Conservation (phyloP, 2,329 filamentous ascomycete genomes). For the Ophiostoma himal-ulmi region DNA sequence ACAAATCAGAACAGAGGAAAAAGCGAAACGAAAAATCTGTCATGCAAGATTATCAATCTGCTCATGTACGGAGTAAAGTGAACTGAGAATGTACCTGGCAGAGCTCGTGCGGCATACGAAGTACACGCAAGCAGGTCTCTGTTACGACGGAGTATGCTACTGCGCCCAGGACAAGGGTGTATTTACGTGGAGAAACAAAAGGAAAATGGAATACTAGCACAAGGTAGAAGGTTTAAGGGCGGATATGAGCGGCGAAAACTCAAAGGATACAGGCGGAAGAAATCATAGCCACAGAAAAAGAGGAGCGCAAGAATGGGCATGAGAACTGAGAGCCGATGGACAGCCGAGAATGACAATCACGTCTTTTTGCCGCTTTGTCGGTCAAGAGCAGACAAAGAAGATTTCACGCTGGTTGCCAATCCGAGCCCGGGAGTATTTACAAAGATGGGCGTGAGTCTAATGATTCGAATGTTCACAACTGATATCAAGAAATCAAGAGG, state of each 20-base stretch:
- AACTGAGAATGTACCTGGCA: neutral
- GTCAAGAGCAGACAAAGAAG: neutral
- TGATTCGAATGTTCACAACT: neutral
- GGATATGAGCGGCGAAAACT: neutral
- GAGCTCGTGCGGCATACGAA: neutral
- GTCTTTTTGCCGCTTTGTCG: neutral
- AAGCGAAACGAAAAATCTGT: neutral
- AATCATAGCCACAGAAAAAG: neutral
- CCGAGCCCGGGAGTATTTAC: neutral
- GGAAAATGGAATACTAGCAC: neutral
- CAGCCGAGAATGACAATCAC: neutral
- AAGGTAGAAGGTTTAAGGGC: neutral
- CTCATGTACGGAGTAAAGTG: neutral
- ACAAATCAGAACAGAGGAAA: neutral
- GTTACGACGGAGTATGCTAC: neutral
- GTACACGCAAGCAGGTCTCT: neutral
- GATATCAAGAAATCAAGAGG: neutral
- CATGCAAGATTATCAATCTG: conserved; percentile 28
- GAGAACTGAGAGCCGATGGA: neutral
- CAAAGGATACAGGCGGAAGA: neutral
- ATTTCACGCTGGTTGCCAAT: neutral
- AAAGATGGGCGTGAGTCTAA: neutral
- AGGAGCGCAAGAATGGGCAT: neutral
- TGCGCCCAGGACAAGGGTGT: neutral
- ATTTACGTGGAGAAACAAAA: neutral